These are phyloP conservation scores for Protomyces macrosporus DNA, from an alignment of 1,139 yeast species.

Conservation along the genomic window DNA sequence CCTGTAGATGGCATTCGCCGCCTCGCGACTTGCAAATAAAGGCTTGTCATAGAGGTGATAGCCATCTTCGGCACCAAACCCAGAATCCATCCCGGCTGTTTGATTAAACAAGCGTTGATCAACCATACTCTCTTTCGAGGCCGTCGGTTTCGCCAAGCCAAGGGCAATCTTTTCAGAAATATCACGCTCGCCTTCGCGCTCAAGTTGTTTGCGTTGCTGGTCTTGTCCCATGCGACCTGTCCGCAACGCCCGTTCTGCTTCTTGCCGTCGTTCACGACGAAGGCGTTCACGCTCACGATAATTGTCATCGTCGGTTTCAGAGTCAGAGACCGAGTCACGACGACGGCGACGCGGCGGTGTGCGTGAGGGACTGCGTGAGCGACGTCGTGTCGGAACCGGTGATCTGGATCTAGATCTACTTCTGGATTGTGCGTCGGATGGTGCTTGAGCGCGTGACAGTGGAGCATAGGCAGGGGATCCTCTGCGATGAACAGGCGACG, in stretches of 20 bases:
- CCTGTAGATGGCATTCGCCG: conserved; percentile 49
- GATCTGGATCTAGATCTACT: conserved; percentile 8
- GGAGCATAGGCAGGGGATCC: neutral
- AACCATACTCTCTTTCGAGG: conserved; percentile 45
- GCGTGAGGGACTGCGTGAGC: conserved; percentile 4
- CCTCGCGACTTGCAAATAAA: conserved; percentile 50
- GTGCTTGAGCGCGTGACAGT: neutral
- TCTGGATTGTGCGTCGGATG: conserved; percentile 4
- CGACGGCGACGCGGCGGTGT: conserved; percentile 20
- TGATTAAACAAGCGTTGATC: conserved; percentile 54
- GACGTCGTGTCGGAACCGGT: neutral
- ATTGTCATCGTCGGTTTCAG: conserved; percentile 30
- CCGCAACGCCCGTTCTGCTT: conserved; percentile 47
- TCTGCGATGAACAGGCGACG: neutral
- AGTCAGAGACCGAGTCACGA: conserved; percentile 13
- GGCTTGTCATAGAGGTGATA: conserved; percentile 56
- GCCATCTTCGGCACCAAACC: conserved; percentile 42
- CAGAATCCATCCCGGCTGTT: conserved; percentile 31
- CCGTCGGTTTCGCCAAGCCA: conserved; percentile 47
- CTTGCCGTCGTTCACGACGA: conserved; percentile 46
- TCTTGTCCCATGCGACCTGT: conserved; percentile 47
- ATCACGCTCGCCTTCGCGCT: conserved; percentile 48
- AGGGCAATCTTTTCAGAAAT: conserved; percentile 52
- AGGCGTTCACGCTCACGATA: conserved; percentile 40
- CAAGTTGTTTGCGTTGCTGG: conserved; percentile 44